Evolutionary conservation across 1,284 basidiomycete species (phyloP).

Genomic region (Puccinia polysora): DNA sequence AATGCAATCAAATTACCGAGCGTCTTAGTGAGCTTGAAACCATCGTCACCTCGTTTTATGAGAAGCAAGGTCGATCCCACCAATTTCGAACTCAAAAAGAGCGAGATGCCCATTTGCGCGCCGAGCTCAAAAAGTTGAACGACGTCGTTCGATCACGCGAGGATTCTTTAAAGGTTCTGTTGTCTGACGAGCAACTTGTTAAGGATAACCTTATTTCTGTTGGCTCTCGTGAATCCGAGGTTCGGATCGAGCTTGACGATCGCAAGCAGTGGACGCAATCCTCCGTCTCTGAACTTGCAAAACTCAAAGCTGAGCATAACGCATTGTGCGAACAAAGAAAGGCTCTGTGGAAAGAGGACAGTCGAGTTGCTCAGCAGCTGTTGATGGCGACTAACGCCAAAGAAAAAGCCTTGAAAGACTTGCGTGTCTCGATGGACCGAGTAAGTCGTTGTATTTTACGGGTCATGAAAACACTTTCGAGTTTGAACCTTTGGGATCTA

Average conservation of each 20-base stretch:
- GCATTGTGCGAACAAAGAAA: slow-evolving; percentile 48
- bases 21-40: slow-evolving; percentile 67
- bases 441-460: slow-evolving; percentile 56
- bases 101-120: slow-evolving; percentile 70
- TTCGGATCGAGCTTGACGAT: slow-evolving; percentile 22
- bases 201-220: background rate
- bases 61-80: slow-evolving; percentile 78
- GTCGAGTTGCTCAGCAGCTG: slow-evolving; percentile 73
- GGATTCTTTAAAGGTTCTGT: slow-evolving; percentile 26
- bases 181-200: slow-evolving; percentile 30
- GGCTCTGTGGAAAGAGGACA: slow-evolving; percentile 90
- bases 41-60: slow-evolving; percentile 67
- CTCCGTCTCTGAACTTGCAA: background rate
- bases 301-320: slow-evolving; percentile 23
- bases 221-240: slow-evolving; percentile 2
- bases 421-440: slow-evolving; percentile 93
- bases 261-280: slow-evolving; percentile 32
- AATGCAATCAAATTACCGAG: slow-evolving; percentile 48
- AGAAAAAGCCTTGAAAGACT: slow-evolving; percentile 68
- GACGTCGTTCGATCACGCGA: slow-evolving; percentile 25
- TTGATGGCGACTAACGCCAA: slow-evolving; percentile 74
- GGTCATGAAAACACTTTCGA: background rate
- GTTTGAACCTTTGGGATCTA: background rate
- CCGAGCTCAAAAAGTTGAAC: slow-evolving; percentile 66
- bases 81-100: slow-evolving; percentile 78